Percentiles rank a stretch among this genome's conserved stretches.
Evolutionary conservation across 352 stramenopile genomes (phyloP).

Genomic region (Phytophthora pini): DNA sequence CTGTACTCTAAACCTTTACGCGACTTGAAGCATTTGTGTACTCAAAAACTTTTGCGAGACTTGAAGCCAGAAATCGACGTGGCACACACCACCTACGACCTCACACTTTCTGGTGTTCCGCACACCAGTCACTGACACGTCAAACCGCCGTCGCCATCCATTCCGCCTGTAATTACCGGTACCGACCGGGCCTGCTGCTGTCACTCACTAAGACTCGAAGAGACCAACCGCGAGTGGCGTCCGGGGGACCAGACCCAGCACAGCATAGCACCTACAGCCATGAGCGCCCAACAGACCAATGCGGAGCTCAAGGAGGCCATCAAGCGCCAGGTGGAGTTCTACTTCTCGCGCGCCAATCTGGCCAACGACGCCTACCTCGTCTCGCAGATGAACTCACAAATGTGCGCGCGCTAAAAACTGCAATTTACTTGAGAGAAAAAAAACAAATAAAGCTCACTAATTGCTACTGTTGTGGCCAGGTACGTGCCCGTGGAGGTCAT

Average conservation of each 20-base stretch:
- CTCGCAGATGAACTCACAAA: slow-evolving; percentile 91
- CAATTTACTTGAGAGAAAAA: not conserved
- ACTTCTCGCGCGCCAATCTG: slow-evolving; percentile 91
- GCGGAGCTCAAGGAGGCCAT: slow-evolving; percentile 82
- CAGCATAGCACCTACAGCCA: slow-evolving; percentile 19
- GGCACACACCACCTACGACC: not conserved
- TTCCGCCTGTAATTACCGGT: slow-evolving; percentile 24
- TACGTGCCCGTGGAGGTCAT: slow-evolving; percentile 87
- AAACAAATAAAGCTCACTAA: not conserved
- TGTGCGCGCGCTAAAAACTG: slow-evolving; percentile 38
- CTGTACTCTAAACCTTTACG: not conserved
- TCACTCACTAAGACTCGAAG: slow-evolving; percentile 33
- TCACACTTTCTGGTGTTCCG: not conserved
- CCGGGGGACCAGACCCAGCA: slow-evolving; percentile 10
- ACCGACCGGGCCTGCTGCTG: slow-evolving; percentile 16
- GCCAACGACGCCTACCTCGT: slow-evolving; percentile 88
- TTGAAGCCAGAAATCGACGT: not conserved
- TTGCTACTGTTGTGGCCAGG: slow-evolving; percentile 36
- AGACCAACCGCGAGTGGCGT: slow-evolving; percentile 26
- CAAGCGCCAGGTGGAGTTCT: slow-evolving; percentile 92
- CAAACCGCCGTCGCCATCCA: slow-evolving; percentile 46
- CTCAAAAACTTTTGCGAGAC: not conserved
- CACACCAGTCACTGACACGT: slow-evolving; percentile 19
- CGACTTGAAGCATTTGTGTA: not conserved
- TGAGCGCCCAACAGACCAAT: slow-evolving; percentile 37